These are phyloP conservation scores for Suillus subalutaceus DNA, from an alignment of 768 basidiomycete genomes.

Conservation along the genomic window DNA sequence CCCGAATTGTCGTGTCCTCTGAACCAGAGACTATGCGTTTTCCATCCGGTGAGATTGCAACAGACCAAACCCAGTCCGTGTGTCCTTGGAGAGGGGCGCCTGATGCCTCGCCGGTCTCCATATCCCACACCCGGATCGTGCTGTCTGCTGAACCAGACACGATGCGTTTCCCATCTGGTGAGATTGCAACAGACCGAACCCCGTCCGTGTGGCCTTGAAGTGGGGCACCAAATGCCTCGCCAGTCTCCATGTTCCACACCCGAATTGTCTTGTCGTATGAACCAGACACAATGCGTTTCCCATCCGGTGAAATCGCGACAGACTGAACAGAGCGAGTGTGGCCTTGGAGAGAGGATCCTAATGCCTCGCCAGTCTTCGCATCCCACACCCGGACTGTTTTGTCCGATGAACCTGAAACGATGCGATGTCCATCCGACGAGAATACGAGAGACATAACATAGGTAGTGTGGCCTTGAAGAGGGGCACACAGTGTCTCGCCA, in stretches of 20 bases:
- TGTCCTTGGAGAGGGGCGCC: neutral
- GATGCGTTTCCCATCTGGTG: neutral
- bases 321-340: neutral
- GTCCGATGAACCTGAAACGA: constrained; percentile 23
- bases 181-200: neutral
- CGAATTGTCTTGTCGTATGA: neutral
- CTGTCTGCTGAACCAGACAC: constrained; percentile 10
- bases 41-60: constrained; percentile 12
- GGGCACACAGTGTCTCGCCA: neutral
- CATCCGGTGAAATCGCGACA: constrained; percentile 7
- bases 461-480: neutral
- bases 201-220: neutral
- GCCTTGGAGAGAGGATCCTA: constrained; percentile 18
- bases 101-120: neutral
- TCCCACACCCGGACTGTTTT: neutral
- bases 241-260: constrained; percentile 18
- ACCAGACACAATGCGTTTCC: constrained; percentile 3
- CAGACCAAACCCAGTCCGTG: constrained; percentile 7
- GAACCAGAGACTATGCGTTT: constrained; percentile 3
- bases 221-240: neutral
- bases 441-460: constrained; percentile 22
- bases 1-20: neutral
- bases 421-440: constrained; percentile 26
- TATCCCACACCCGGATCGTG: constrained; percentile 6
- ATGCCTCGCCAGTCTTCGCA: constrained; percentile 15